Conservation (phyloP, 306 rosid species). For the Trifolium pratense region DNA sequence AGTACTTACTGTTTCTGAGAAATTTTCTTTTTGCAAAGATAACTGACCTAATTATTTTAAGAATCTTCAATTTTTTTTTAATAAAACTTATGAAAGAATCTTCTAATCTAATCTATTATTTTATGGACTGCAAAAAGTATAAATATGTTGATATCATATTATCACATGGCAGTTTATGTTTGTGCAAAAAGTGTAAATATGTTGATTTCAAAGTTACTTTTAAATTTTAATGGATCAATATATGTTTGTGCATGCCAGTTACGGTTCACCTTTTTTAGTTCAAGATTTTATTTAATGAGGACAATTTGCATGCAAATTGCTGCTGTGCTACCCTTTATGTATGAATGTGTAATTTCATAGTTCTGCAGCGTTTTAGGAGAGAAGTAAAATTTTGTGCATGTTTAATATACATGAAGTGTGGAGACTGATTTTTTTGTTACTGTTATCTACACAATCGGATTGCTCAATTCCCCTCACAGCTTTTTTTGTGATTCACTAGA, state of each 20-base stretch:
- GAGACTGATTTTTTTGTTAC: background rate
- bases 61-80: background rate
- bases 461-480: background rate
- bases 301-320: constrained; percentile 28
- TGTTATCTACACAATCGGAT: constrained; percentile 29
- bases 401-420: constrained; percentile 13
- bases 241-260: background rate
- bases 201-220: constrained; percentile 17
- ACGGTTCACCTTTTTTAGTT: constrained; percentile 19
- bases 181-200: background rate
- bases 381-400: constrained; percentile 23
- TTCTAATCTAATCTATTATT: constrained; percentile 9
- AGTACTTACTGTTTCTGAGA: constrained; percentile 27
- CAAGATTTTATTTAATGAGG: constrained; percentile 12
- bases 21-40: background rate
- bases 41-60: background rate
- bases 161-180: constrained; percentile 1
- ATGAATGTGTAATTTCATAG: constrained; percentile 2
- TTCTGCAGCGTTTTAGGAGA: constrained; percentile 3
- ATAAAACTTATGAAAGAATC: background rate
- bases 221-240: constrained; percentile 4
- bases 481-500: constrained; percentile 32
- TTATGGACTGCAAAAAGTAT: constrained; percentile 1
- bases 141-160: constrained; percentile 11
- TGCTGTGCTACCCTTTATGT: constrained; percentile 24